A percentile compares a stretch with the other conserved stretches of the same genome.
Evolutionary conservation across 306 rosid genomes (phyloP).

Genomic region (Cicer chorassanicum): DNA sequence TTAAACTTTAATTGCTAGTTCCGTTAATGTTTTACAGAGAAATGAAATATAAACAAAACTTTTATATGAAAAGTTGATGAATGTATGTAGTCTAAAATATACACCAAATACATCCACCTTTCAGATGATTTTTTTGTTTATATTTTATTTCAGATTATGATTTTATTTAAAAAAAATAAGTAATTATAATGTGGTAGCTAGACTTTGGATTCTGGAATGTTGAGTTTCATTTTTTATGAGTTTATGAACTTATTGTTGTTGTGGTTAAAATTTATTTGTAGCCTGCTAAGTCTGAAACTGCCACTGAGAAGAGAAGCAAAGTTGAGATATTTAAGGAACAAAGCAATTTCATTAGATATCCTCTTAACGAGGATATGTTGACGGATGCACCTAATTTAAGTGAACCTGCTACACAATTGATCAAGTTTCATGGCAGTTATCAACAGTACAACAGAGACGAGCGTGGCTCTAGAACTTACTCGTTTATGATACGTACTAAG

Average conservation of each 20-base stretch:
- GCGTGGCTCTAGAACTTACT: slow-evolving; percentile 79
- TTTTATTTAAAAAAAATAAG: neutral
- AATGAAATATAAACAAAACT: no score
- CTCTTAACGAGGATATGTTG: slow-evolving; percentile 88
- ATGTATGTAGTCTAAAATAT: no score
- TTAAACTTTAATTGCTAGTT: no score
- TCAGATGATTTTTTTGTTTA: no score
- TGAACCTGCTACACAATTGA: slow-evolving; percentile 89
- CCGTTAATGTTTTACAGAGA: no score
- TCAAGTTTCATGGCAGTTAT: slow-evolving; percentile 97
- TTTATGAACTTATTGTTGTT: neutral
- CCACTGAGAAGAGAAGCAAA: slow-evolving; percentile 83
- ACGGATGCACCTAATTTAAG: slow-evolving; percentile 87
- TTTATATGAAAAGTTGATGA: no score
- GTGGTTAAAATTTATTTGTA: neutral
- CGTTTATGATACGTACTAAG: slow-evolving; percentile 97
- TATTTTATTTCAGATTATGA: no score
- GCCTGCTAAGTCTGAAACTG: slow-evolving; percentile 53
- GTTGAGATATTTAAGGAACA: slow-evolving; percentile 97
- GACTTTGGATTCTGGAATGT: slow-evolving; percentile 16
- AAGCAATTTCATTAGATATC: slow-evolving; percentile 86
- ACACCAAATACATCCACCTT: no score
- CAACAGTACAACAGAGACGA: slow-evolving; percentile 94
- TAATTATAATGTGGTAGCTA: neutral
- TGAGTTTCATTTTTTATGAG: neutral